Evolutionary conservation across 352 stramenopile genomes (phyloP).

Genomic region (Lagenidium giganteum): DNA sequence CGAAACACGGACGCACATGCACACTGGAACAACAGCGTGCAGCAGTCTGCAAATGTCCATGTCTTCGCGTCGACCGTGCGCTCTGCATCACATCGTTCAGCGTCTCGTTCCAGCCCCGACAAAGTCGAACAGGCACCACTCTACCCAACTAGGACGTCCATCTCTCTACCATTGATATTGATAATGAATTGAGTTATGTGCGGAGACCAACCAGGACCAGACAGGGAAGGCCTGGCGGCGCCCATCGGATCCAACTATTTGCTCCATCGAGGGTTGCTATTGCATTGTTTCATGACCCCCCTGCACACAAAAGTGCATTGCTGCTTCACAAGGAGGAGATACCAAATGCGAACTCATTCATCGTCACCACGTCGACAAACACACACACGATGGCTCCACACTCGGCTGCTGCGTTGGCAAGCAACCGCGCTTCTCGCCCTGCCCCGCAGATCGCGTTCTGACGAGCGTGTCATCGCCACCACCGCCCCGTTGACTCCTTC

Average conservation of each 20-base stretch:
- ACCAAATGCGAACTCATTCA: slow-evolving; percentile 59
- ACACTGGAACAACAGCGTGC: too few species aligned
- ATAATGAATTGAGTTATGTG: too few species aligned
- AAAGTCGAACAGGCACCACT: too few species aligned
- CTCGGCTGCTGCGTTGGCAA: neutral
- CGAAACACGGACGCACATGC: too few species aligned
- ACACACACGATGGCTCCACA: neutral
- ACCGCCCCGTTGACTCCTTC: too few species aligned
- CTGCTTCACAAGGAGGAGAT: slow-evolving; percentile 77
- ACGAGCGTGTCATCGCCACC: too few species aligned
- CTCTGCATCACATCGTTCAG: too few species aligned
- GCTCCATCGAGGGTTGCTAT: slow-evolving; percentile 38
- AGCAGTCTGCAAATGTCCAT: too few species aligned
- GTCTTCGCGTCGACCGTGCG: too few species aligned
- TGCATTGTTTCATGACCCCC: slow-evolving; percentile 84
- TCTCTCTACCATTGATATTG: too few species aligned
- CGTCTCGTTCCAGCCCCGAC: too few species aligned
- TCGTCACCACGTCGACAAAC: neutral
- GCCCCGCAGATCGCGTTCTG: neutral
- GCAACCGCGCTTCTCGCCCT: neutral
- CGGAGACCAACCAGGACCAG: slow-evolving; percentile 72
- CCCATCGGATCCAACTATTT: slow-evolving; percentile 80
- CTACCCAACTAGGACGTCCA: too few species aligned
- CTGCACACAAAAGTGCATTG: slow-evolving; percentile 60
- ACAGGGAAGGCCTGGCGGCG: slow-evolving; percentile 55